A percentile compares a stretch with the other conserved stretches of the same genome.
Evolutionary conservation across 495 filamentous ascomycete genomes (phyloP).

Genomic region (Tuber indicum): DNA sequence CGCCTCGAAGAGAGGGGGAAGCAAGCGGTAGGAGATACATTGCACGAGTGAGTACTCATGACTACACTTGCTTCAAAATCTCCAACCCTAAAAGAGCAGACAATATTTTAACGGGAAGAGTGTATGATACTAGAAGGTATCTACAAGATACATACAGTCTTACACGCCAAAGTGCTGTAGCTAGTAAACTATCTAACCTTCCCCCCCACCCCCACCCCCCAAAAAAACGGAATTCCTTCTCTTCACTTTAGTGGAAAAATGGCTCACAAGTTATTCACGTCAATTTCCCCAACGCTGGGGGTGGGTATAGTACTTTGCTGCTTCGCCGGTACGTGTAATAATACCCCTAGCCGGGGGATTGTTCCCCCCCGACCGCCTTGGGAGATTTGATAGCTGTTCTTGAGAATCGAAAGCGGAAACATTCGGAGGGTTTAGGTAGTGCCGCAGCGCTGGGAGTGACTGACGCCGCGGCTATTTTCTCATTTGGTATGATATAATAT

Average conservation of each 20-base stretch:
- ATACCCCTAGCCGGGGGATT: background rate
- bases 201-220: background rate
- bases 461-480: background rate
- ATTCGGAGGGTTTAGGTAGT: background rate
- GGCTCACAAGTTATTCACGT: background rate
- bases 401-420: background rate
- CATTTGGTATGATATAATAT: background rate
- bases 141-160: background rate
- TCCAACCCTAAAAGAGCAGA: background rate
- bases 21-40: background rate
- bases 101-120: background rate
- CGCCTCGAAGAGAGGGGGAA: background rate
- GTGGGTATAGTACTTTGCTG: background rate
- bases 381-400: background rate
- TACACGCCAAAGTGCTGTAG: background rate
- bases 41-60: background rate
- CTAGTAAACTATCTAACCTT: background rate
- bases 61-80: background rate
- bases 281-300: background rate
- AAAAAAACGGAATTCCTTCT: background rate
- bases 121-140: background rate
- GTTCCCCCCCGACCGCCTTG: background rate
- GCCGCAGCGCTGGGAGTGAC: background rate
- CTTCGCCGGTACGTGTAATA: background rate
- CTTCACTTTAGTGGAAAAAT: background rate